phyloP scores from a whole-genome alignment of 1,139 yeast genomes.

The Yamadazyma conglobata region DNA sequence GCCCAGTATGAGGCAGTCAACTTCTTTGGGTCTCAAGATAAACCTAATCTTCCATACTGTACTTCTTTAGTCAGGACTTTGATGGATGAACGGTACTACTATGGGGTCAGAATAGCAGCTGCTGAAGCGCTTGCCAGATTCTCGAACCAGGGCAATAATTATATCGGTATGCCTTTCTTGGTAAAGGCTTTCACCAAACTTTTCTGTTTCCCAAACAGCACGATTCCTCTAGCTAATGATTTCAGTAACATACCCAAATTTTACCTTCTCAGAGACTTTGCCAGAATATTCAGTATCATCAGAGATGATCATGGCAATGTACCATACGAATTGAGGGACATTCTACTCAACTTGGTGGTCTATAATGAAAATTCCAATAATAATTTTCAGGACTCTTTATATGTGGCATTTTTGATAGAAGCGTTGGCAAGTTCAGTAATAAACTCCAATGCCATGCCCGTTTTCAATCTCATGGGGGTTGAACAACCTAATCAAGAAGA shows the following conservation, averaged over 20 bases:
- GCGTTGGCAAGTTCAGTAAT: slow-evolving; percentile 46
- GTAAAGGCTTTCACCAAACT: slow-evolving; percentile 64
- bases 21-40: slow-evolving; percentile 60
- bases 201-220: slow-evolving; percentile 67
- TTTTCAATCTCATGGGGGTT: slow-evolving; percentile 5
- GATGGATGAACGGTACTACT: slow-evolving; percentile 81
- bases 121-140: slow-evolving; percentile 71
- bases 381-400: slow-evolving; percentile 69
- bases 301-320: slow-evolving; percentile 64
- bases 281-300: slow-evolving; percentile 57
- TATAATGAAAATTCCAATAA: slow-evolving; percentile 87
- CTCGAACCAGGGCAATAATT: slow-evolving; percentile 59
- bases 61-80: slow-evolving; percentile 76
- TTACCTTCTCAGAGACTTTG: slow-evolving; percentile 68
- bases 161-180: slow-evolving; percentile 71
- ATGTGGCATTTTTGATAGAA: slow-evolving; percentile 55
- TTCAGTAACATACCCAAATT: slow-evolving; percentile 67
- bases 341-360: slow-evolving; percentile 68
- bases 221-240: slow-evolving; percentile 75
- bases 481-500: slow-evolving; percentile 12
- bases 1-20: slow-evolving; percentile 86
- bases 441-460: slow-evolving; percentile 15
- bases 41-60: slow-evolving; percentile 65
- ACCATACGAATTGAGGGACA: slow-evolving; percentile 58
- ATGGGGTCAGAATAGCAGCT: slow-evolving; percentile 87